A percentile compares a stretch with the other conserved stretches of the same genome.
Evolutionary conservation across 305 asterid genomes (phyloP).

Genomic region (Fraxinus greggii): DNA sequence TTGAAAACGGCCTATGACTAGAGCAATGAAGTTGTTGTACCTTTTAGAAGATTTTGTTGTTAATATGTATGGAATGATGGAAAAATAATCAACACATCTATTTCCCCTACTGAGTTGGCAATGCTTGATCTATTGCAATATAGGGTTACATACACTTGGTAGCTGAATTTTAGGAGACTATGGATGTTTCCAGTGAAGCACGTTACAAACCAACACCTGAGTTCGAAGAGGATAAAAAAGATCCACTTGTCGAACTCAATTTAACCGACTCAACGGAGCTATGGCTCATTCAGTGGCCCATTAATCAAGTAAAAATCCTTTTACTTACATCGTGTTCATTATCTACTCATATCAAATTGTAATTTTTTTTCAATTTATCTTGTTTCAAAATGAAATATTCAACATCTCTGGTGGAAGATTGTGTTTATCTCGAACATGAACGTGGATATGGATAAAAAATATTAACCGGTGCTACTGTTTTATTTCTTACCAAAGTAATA

Average conservation of each 20-base stretch:
- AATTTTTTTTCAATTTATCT: not conserved
- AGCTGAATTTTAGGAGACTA: constrained; percentile 20
- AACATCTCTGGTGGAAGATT: not conserved
- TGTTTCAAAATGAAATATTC: not conserved
- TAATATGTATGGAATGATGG: not conserved
- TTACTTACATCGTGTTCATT: not conserved
- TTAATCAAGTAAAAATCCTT: constrained; percentile 41
- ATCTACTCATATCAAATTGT: not conserved
- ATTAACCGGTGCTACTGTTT: not conserved
- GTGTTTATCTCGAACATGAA: constrained; percentile 3
- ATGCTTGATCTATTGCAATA: not conserved
- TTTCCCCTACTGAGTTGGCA: not conserved
- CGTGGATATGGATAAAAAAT: not conserved
- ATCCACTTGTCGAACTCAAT: constrained; percentile 50
- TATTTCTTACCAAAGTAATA: constrained; percentile 18
- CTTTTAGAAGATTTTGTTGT: not conserved
- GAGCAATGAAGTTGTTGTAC: not conserved
- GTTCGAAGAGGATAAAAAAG: constrained; percentile 52
- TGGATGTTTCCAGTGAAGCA: constrained; percentile 24
- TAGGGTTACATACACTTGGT: not conserved
- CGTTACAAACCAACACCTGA: constrained; percentile 43
- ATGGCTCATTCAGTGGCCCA: constrained; percentile 81
- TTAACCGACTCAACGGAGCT: constrained; percentile 60
- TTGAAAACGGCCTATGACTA: not conserved
- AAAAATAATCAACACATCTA: not conserved